These are phyloP conservation scores for Pseudogymnoascus sp. DNA, from an alignment of 2,329 filamentous ascomycete genomes.

Conservation along the genomic window DNA sequence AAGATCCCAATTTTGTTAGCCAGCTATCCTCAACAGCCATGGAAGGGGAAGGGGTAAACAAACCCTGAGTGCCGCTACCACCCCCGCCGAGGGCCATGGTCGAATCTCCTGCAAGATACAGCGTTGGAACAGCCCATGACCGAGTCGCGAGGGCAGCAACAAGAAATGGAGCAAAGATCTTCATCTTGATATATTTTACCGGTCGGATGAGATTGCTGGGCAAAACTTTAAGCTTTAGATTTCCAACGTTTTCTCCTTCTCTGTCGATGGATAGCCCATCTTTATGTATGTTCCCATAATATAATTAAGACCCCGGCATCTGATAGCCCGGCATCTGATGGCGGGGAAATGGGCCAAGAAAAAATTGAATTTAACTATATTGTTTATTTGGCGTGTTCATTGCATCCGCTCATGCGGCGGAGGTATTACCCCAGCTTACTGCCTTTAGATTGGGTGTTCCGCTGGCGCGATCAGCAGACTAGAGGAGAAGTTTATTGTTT, in stretches of 20 bases:
- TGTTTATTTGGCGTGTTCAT: background rate
- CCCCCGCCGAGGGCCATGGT: slow-evolving; percentile 47
- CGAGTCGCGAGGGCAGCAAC: slow-evolving; percentile 18
- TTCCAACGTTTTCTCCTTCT: background rate
- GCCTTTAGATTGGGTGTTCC: background rate
- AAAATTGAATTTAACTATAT: background rate
- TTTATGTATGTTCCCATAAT: background rate
- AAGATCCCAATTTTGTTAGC: slow-evolving; percentile 16
- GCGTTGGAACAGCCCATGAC: slow-evolving; percentile 28
- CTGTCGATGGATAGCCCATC: background rate
- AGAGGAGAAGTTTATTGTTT: background rate
- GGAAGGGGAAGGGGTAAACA: slow-evolving; percentile 4
- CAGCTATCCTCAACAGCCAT: slow-evolving; percentile 9
- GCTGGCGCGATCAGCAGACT: background rate
- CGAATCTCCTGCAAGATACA: slow-evolving; percentile 52
- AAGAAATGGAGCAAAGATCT: slow-evolving; percentile 12
- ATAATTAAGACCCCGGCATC: background rate
- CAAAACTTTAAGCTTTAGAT: background rate
- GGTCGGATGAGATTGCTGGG: background rate
- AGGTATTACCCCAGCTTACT: background rate
- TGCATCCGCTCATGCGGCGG: background rate
- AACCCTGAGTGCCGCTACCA: slow-evolving; percentile 34
- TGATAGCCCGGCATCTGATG: background rate
- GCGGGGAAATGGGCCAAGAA: background rate
- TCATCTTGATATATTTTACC: slow-evolving; percentile 14